Conservation (phyloP, 495 filamentous ascomycete species). For the Sordaria brevicollis region DNA sequence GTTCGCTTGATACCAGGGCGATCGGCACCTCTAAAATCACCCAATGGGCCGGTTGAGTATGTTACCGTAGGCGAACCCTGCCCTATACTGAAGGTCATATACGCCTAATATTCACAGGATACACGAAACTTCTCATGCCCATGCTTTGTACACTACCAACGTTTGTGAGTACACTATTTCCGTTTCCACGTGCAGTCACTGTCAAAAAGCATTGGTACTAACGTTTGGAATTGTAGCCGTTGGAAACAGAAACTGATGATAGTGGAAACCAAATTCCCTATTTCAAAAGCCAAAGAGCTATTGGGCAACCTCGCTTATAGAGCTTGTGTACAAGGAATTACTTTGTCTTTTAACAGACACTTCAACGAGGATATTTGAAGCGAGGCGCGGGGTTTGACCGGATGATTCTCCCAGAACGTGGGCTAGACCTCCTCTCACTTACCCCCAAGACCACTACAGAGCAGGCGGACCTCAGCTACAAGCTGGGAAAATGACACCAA, state of each 20-base stretch:
- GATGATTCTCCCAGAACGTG: background rate
- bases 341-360: background rate
- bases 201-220: background rate
- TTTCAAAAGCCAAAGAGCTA: background rate
- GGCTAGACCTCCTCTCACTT: constrained; percentile 1
- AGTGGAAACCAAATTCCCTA: background rate
- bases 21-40: background rate
- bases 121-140: background rate
- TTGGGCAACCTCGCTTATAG: background rate
- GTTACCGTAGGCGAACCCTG: background rate
- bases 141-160: background rate
- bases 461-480: background rate
- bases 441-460: constrained; percentile 1
- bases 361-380: background rate
- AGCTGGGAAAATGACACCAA: background rate
- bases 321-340: background rate
- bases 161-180: background rate
- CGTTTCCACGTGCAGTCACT: background rate
- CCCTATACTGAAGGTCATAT: background rate
- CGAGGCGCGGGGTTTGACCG: background rate
- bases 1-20: background rate
- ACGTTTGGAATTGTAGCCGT: background rate
- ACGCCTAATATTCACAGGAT: background rate
- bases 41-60: background rate
- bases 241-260: background rate